Percentiles rank a stretch among this genome's conserved stretches.
phyloP scores from a whole-genome alignment of 192 early-diverging fungal genomes.

The Irineochytrium annulatum region DNA sequence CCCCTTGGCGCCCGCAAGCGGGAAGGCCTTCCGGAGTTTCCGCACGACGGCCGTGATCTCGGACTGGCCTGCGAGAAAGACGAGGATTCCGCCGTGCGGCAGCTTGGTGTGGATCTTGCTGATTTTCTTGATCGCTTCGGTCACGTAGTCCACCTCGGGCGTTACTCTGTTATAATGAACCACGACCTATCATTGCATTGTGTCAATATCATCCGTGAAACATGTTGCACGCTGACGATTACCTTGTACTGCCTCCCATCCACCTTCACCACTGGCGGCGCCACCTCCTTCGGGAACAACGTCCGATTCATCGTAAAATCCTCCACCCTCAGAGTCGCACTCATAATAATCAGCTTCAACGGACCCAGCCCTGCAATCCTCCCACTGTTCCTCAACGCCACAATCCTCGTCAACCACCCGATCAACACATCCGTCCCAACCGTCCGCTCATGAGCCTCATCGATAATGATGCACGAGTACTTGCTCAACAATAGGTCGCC shows the following conservation, averaged over 20 bases:
- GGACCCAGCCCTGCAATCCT: constrained; percentile 56
- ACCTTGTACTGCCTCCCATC: constrained; percentile 89
- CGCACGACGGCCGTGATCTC: constrained; percentile 81
- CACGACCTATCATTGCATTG: constrained; percentile 48
- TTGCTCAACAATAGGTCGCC: constrained; percentile 84
- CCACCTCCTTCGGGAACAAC: constrained; percentile 56
- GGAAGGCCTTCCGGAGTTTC: constrained; percentile 70
- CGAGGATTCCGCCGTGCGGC: constrained; percentile 90
- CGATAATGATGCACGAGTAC: constrained; percentile 95
- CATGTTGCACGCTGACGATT: neutral
- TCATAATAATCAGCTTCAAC: constrained; percentile 96
- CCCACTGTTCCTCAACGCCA: constrained; percentile 63
- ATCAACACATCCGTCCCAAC: constrained; percentile 97
- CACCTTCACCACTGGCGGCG: constrained; percentile 86
- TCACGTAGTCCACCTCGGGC: constrained; percentile 79
- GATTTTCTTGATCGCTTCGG: constrained; percentile 86
- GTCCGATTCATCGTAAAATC: constrained; percentile 86
- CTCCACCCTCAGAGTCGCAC: constrained; percentile 93
- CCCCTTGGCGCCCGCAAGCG: constrained; percentile 35
- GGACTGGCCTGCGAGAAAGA: constrained; percentile 93
- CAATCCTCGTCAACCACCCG: constrained; percentile 90
- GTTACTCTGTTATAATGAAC: constrained; percentile 94
- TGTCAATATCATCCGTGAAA: constrained; percentile 4
- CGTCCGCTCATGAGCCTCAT: constrained; percentile 98
- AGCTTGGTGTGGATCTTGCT: constrained; percentile 88